phyloP scores from a whole-genome alignment of 2,329 filamentous ascomycete genomes.

The Clathrospora elynae region DNA sequence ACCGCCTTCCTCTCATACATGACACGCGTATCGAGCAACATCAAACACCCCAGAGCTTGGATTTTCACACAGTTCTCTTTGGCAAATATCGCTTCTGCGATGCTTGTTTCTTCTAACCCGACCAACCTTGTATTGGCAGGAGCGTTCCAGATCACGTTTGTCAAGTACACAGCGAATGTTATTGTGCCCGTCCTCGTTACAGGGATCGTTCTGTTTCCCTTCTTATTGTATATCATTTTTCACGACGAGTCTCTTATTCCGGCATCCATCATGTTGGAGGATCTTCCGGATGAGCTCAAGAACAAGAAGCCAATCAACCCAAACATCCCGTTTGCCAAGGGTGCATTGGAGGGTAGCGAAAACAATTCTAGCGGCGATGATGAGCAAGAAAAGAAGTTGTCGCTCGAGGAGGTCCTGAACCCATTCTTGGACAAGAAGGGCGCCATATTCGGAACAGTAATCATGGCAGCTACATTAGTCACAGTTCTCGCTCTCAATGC shows the following conservation, averaged over 20 bases:
- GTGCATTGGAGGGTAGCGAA: slow-evolving; percentile 60
- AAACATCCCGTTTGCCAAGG: slow-evolving; percentile 70
- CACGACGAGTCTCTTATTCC: slow-evolving; percentile 68
- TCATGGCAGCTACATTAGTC: slow-evolving; percentile 71
- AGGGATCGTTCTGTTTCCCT: slow-evolving; percentile 69
- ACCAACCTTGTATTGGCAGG: slow-evolving; percentile 76
- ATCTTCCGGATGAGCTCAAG: slow-evolving; percentile 64
- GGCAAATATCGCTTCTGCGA: slow-evolving; percentile 75
- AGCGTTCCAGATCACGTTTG: slow-evolving; percentile 73
- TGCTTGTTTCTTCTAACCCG: slow-evolving; percentile 77
- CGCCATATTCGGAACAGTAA: slow-evolving; percentile 65
- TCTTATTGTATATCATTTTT: slow-evolving; percentile 72
- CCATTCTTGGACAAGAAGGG: slow-evolving; percentile 72
- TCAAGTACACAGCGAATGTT: slow-evolving; percentile 77
- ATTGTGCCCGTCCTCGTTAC: slow-evolving; percentile 74
- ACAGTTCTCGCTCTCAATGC: slow-evolving; percentile 71
- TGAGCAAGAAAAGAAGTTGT: slow-evolving; percentile 57
- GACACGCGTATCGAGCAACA: slow-evolving; percentile 75
- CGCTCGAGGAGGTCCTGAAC: slow-evolving; percentile 75
- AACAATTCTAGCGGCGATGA: slow-evolving; percentile 54
- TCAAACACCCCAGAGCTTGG: slow-evolving; percentile 72
- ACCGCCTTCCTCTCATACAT: slow-evolving; percentile 78
- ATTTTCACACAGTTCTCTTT: slow-evolving; percentile 73
- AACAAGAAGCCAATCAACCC: slow-evolving; percentile 68
- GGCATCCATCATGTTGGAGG: slow-evolving; percentile 68